Percentiles rank a stretch among this genome's conserved stretches.
These are phyloP conservation scores for Pisolithus orientalis DNA, from an alignment of 768 basidiomycete species.

Conservation along the genomic window DNA sequence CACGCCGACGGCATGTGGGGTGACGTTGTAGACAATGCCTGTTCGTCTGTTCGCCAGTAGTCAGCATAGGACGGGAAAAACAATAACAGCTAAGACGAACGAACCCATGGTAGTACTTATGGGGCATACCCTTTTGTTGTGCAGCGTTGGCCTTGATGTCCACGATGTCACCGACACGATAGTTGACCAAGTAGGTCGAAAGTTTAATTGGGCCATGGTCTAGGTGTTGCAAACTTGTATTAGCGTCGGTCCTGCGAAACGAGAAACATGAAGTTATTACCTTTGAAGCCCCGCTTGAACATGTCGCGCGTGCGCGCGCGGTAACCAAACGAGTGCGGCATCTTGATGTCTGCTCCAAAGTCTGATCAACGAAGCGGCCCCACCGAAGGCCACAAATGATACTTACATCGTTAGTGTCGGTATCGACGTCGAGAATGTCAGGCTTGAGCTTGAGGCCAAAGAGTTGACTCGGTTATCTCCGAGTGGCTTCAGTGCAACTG, in stretches of 20 bases:
- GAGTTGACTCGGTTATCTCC: conserved; percentile 43
- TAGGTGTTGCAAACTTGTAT: conserved; percentile 25
- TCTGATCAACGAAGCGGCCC: conserved; percentile 11
- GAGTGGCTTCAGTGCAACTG: conserved; percentile 60
- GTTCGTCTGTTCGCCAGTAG: conserved; percentile 61
- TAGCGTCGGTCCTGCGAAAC: conserved; percentile 2
- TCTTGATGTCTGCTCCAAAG: conserved; percentile 52
- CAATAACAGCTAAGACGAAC: conserved; percentile 26
- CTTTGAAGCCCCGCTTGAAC: conserved; percentile 99
- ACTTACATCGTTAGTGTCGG: conserved; percentile 40
- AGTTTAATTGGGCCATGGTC: conserved; percentile 87
- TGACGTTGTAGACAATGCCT: conserved; percentile 98
- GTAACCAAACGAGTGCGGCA: conserved; percentile 99
- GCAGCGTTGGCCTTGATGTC: conserved; percentile 99
- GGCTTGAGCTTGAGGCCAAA: conserved; percentile 34
- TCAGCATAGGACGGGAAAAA: neutral
- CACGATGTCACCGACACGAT: conserved; percentile 95
- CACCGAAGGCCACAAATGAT: conserved; percentile 4
- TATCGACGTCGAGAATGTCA: conserved; percentile 36
- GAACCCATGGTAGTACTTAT: conserved; percentile 97
- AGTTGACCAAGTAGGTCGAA: conserved; percentile 91
- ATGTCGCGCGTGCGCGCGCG: conserved; percentile 99
- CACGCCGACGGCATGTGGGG: conserved; percentile 89
- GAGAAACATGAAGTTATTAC: conserved; percentile 39
- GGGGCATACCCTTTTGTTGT: conserved; percentile 99